Evolutionary conservation across 257 asterid species (phyloP), one percentile per base, ranked within the genome.

Genomic region (Jacaranda copaia): DNA sequence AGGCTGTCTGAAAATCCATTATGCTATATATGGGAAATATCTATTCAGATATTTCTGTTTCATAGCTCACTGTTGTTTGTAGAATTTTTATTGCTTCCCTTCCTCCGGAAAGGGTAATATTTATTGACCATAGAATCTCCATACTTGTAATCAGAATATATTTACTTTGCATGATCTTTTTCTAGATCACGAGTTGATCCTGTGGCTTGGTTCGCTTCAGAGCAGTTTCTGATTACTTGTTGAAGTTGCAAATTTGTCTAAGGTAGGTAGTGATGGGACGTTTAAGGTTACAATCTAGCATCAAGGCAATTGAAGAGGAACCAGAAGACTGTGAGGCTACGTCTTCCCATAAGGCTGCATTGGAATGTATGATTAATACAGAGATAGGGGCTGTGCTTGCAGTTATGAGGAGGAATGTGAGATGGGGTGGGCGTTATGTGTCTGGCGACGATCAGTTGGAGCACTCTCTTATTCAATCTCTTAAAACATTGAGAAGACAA

Each of bases 361-460:
- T 95, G 79, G 91, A 92, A 72, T 88, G 97, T 75, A 89, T 91
- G 91, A 81, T 95, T 61, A 91, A 95, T 82, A 87, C 98, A 56
- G 98, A 95, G 88, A 86, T 95, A 81, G 89, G 99, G 78, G 95
- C 98, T 55, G 97, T 95, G 56, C 84, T 95, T 89, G 98, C 98
- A 0, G 94, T 95, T 79, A 95, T 95, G 99, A 95, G 98, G 87
- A 90, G 97, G 86, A 95, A 93, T 53, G 97, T 91, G 88, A 88
- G 99, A 79, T 93, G 97, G 99, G 98, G 97, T 78, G 98, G 97
- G 74, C 97, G 98, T 67, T 95, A 91, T 84, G 97, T 86, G 81
- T 88, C 97, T 6, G 99, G 97, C 1, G 98, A 95, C 83, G 98
- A 95, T 85, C 99, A 91, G 80, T 85, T 93, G 85, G 98, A 95